Conservation (phyloP, 345 rosid species). For the Salix dunnii region DNA sequence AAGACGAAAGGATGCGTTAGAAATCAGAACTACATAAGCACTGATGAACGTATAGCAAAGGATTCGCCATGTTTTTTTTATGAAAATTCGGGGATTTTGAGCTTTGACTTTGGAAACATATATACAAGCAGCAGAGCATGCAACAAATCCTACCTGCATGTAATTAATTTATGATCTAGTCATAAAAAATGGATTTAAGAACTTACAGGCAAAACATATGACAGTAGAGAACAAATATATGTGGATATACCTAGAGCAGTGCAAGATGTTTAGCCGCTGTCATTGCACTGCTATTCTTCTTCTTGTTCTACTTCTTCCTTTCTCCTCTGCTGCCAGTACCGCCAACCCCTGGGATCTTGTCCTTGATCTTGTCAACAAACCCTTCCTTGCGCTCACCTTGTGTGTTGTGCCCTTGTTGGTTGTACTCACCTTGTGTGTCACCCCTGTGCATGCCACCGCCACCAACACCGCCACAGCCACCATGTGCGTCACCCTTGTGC, state of each 20-base stretch:
- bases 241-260: background rate
- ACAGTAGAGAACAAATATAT: background rate
- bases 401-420: conserved; percentile 13
- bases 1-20: background rate
- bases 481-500: conserved; percentile 12
- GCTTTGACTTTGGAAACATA: background rate
- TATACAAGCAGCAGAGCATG: background rate
- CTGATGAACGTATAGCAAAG: background rate
- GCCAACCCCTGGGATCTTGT: conserved; percentile 43
- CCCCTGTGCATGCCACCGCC: conserved; percentile 12
- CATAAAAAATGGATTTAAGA: no score
- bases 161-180: background rate
- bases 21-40: no score
- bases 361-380: conserved; percentile 37
- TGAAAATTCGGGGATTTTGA: no score
- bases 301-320: conserved; percentile 45
- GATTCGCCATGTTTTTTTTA: background rate
- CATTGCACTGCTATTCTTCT: conserved; percentile 56
- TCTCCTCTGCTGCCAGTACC: conserved; percentile 16
- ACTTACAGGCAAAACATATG: no score
- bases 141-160: background rate
- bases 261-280: conserved; percentile 44
- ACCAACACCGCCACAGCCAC: background rate
- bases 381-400: conserved; percentile 40
- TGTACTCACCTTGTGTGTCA: background rate